A percentile compares a stretch with the other conserved stretches of the same genome.
phyloP scores from a whole-genome alignment of 208 protist genomes.

The Leishmania mexicana region DNA sequence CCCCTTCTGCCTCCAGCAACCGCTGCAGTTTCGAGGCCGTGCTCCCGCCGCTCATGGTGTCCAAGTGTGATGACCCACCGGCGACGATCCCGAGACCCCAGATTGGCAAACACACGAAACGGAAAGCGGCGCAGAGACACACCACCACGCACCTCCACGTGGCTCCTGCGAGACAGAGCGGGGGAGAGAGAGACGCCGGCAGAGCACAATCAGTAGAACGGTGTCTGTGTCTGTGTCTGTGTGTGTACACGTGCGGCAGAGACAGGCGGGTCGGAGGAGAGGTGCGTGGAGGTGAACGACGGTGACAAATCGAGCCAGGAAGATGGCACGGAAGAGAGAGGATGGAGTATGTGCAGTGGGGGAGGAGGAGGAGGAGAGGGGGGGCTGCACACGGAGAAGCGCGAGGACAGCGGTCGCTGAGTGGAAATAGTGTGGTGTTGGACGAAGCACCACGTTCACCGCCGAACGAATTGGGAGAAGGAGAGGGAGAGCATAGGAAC shows the following conservation, averaged over 20 bases:
- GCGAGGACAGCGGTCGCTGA: not conserved
- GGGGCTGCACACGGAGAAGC: not conserved
- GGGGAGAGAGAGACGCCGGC: not conserved
- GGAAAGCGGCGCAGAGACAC: not conserved
- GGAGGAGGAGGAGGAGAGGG: not conserved
- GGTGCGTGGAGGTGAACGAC: not conserved
- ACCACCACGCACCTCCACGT: not conserved
- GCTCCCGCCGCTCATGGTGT: conserved; percentile 10
- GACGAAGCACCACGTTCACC: not conserved
- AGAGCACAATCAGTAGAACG: not conserved
- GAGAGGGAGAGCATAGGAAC: not conserved
- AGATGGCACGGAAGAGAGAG: not conserved
- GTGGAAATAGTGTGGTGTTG: not conserved
- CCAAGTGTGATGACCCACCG: not conserved
- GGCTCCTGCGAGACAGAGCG: not conserved
- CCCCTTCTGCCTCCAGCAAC: conserved; percentile 71
- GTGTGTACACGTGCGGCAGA: not conserved
- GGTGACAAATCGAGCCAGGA: not conserved
- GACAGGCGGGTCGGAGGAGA: not conserved
- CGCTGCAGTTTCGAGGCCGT: conserved; percentile 41
- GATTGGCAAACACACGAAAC: not conserved
- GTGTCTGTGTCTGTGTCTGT: not conserved
- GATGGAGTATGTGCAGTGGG: not conserved
- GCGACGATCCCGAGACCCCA: not conserved
- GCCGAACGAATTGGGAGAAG: not conserved